Conservation (phyloP, 1,284 basidiomycete species). For the Cryptococcus sp. region DNA sequence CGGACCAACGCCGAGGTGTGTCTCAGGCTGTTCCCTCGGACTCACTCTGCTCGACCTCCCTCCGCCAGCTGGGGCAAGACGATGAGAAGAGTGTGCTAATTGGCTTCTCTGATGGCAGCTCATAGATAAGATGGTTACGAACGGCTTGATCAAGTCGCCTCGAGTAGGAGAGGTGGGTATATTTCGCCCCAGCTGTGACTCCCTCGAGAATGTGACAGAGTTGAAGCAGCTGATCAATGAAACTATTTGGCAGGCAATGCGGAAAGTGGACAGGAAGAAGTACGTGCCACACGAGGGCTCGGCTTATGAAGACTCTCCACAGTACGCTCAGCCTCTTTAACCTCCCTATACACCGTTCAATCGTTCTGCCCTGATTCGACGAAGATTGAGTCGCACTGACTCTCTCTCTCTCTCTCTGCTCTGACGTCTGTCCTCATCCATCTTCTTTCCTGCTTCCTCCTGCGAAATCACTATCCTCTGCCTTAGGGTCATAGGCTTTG, state of each 20-base stretch:
- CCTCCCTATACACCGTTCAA: neutral
- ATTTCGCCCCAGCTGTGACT: no score
- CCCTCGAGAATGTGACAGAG: neutral
- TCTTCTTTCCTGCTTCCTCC: neutral
- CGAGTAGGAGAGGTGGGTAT: conserved; percentile 40
- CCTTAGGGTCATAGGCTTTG: conserved; percentile 49
- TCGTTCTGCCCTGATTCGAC: no score
- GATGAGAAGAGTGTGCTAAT: no score
- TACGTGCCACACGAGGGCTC: conserved; percentile 36
- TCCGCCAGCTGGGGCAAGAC: neutral
- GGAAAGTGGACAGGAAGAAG: conserved; percentile 46
- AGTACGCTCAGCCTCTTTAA: conserved; percentile 31
- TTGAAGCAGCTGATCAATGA: neutral
- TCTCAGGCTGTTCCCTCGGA: neutral
- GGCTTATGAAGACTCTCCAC: conserved; percentile 52
- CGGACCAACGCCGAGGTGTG: conserved; percentile 46
- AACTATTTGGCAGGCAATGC: conserved; percentile 41
- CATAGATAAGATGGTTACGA: conserved; percentile 40
- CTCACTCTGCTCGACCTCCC: neutral
- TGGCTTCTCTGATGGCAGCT: conserved; percentile 27
- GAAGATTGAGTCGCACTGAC: neutral
- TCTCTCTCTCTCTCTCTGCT: neutral
- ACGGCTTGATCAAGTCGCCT: conserved; percentile 39
- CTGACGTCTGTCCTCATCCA: neutral
- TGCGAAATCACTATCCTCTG: no score